A percentile compares a stretch with the other conserved stretches of the same genome.
Evolutionary conservation across 805 yeast species (phyloP).

Genomic region (Starmerella stigmatis): DNA sequence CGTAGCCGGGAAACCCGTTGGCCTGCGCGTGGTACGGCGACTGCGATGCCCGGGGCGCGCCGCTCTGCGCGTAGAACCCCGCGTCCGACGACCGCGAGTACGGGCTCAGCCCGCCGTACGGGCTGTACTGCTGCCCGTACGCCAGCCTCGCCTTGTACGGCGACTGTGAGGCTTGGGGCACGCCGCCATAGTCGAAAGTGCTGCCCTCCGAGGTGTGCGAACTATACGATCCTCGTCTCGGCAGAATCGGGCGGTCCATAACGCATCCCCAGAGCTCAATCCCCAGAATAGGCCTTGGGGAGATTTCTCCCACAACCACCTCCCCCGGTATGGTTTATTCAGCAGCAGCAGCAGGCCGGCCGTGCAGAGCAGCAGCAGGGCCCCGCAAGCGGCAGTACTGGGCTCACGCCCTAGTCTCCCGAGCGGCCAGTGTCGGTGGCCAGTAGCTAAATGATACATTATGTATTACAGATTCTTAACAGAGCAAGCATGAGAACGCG

Average conservation of each 20-base stretch:
- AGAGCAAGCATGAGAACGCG: too few relatives aligned
- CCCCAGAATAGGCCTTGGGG: background rate
- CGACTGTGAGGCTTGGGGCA: background rate
- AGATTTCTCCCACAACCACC: background rate
- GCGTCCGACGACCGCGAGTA: constrained; percentile 5
- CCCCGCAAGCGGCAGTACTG: too few relatives aligned
- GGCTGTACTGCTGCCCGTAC: constrained; percentile 2
- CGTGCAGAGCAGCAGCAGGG: background rate
- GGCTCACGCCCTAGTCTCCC: too few relatives aligned
- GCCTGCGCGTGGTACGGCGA: background rate
- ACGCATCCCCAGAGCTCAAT: background rate
- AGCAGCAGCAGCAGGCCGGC: background rate
- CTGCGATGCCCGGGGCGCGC: background rate
- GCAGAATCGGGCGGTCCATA: constrained; percentile 8
- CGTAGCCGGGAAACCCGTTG: background rate
- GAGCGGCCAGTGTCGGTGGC: too few relatives aligned
- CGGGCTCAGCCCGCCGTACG: constrained; percentile 5
- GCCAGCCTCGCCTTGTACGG: background rate
- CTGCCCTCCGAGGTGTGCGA: constrained; percentile 4
- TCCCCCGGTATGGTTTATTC: background rate
- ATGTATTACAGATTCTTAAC: too few relatives aligned
- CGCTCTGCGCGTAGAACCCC: background rate
- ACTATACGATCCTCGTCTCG: constrained; percentile 2
- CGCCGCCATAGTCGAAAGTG: background rate
- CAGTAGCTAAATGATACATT: background rate